Conservation (phyloP, 164 flowering plant species). For the Dillenia suffruticosa region DNA sequence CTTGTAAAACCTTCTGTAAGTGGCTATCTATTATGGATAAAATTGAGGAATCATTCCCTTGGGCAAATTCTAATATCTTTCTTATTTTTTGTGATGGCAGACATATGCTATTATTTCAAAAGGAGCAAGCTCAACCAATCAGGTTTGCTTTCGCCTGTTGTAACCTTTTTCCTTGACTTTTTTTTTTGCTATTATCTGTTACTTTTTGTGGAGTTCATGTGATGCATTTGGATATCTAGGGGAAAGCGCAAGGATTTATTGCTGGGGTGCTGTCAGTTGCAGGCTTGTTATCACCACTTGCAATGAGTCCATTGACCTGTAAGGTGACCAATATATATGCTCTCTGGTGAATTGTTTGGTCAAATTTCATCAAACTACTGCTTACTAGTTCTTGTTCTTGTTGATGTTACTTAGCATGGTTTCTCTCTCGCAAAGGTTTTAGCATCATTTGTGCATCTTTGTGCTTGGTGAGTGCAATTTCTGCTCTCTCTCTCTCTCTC, state of each 20-base stretch:
- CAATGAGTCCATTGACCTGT: constrained; percentile 86
- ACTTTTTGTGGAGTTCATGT: background rate
- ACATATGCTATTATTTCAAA: constrained; percentile 80
- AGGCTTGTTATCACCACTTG: constrained; percentile 71
- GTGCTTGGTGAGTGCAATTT: constrained; percentile 37
- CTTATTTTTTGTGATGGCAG: constrained; percentile 28
- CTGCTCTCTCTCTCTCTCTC: constrained; percentile 13
- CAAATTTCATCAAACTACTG: background rate
- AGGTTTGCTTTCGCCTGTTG: constrained; percentile 40
- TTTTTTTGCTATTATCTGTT: too few species aligned
- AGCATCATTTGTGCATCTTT: constrained; percentile 70
- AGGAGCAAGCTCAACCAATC: constrained; percentile 59
- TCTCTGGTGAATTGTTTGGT: background rate
- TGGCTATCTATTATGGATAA: background rate
- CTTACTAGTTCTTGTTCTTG: constrained; percentile 4
- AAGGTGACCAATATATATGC: constrained; percentile 20
- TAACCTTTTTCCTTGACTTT: background rate
- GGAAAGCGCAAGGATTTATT: constrained; percentile 80
- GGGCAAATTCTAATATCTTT: too few species aligned
- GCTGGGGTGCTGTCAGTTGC: constrained; percentile 78
- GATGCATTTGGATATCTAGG: constrained; percentile 33
- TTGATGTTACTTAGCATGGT: constrained; percentile 29
- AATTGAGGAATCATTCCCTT: too few species aligned
- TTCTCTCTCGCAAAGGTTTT: constrained; percentile 84
- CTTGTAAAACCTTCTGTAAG: constrained; percentile 87